phyloP scores from a whole-genome alignment of 73 alveolate species.

The Uronychia setigera region DNA sequence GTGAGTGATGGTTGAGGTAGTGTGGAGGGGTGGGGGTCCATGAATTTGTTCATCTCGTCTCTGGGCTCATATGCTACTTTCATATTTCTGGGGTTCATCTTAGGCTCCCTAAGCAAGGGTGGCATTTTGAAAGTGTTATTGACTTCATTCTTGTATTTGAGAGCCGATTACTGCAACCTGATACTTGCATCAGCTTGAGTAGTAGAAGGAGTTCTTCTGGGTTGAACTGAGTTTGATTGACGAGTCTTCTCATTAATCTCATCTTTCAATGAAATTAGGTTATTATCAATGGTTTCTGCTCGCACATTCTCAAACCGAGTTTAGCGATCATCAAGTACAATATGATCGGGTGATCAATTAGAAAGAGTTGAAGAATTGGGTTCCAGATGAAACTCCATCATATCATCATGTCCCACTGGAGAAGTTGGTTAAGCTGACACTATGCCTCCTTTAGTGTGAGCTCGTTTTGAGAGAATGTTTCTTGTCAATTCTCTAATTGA shows the following conservation, averaged over 20 bases:
- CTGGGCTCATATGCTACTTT: too few relatives aligned
- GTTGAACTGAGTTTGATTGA: too few relatives aligned
- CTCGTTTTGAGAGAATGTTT: too few relatives aligned
- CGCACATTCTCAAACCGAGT: neutral
- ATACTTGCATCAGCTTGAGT: neutral
- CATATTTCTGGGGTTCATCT: too few relatives aligned
- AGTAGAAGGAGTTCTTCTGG: neutral
- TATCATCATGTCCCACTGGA: too few relatives aligned
- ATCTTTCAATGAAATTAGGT: neutral
- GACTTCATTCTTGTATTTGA: neutral
- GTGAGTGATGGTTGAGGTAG: slow-evolving; percentile 4
- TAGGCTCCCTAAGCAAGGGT: too few relatives aligned
- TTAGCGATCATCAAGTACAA: neutral
- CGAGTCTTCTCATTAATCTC: neutral
- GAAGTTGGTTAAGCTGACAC: too few relatives aligned
- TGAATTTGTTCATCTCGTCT: too few relatives aligned
- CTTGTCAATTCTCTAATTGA: too few relatives aligned
- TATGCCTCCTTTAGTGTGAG: too few relatives aligned
- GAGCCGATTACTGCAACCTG: neutral
- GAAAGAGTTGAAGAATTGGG: neutral
- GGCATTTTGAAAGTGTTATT: neutral
- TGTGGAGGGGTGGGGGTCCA: slow-evolving; percentile 2
- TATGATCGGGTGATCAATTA: neutral
- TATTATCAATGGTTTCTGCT: neutral
- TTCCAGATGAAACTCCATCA: neutral